phyloP scores from a whole-genome alignment of 108 stramenopile species.

The Fragilaria radians region DNA sequence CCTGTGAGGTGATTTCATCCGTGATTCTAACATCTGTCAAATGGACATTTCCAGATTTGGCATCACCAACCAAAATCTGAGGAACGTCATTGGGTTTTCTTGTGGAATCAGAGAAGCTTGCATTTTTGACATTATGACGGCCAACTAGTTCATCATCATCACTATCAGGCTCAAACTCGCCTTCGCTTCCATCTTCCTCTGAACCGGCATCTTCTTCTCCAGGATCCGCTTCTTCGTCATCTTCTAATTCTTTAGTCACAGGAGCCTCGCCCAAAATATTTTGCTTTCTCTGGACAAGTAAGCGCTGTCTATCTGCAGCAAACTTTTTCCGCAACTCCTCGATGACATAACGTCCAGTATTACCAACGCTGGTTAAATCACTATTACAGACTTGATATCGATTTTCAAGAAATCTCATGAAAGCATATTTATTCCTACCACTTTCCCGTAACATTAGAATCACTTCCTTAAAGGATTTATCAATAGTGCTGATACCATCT shows the following conservation, averaged over 20 bases:
- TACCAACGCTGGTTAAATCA: conserved; percentile 60
- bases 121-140: conserved; percentile 17
- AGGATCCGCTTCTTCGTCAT: conserved; percentile 24
- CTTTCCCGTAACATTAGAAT: conserved; percentile 58
- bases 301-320: conserved; percentile 54
- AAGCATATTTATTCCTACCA: conserved; percentile 55
- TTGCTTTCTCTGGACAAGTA: conserved; percentile 48
- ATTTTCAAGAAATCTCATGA: conserved; percentile 65
- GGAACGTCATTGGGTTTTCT: not conserved
- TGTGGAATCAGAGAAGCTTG: not conserved
- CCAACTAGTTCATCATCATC: conserved; percentile 75
- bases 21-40: not conserved
- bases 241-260: conserved; percentile 27
- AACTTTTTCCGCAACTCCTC: conserved; percentile 57
- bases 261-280: conserved; percentile 24
- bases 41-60: not conserved
- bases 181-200: conserved; percentile 54
- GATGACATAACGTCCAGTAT: conserved; percentile 43
- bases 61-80: not conserved
- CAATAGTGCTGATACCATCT: conserved; percentile 65
- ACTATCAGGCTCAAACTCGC: conserved; percentile 66
- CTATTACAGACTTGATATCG: conserved; percentile 31
- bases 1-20: not conserved
- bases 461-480: conserved; percentile 74
- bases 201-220: conserved; percentile 43